Percentiles rank a stretch among this genome's conserved stretches.
These are phyloP conservation scores for Paramecium primaurelia DNA, from an alignment of 73 alveolate species.

Conservation along the genomic window DNA sequence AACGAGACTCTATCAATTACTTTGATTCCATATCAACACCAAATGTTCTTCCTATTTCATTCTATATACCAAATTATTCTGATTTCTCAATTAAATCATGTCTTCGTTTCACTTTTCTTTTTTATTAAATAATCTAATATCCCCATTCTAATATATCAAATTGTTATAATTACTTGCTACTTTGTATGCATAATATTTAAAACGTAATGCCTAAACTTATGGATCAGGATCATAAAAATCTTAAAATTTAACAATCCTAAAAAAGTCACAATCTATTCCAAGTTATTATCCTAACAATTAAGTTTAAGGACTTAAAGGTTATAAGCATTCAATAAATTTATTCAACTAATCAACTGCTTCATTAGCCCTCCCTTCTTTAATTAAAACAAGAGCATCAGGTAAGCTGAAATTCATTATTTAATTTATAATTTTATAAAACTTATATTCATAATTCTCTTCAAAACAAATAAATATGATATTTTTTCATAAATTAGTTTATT, in stretches of 20 bases:
- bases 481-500: too few relatives aligned
- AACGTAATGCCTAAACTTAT: neutral
- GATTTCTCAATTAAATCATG: conserved; percentile 35
- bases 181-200: conserved; percentile 34
- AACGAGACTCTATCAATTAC: neutral
- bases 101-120: conserved; percentile 21
- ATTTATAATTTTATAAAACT: neutral
- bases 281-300: neutral
- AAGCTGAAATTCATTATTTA: conserved; percentile 26
- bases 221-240: conserved; percentile 37
- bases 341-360: conserved; percentile 37
- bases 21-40: conserved; percentile 14
- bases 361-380: conserved; percentile 9
- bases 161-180: neutral
- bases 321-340: conserved; percentile 5
- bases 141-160: neutral
- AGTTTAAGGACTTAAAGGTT: conserved; percentile 29
- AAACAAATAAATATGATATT: too few relatives aligned
- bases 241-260: conserved; percentile 5
- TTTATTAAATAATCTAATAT: neutral
- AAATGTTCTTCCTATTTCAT: conserved; percentile 34
- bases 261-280: conserved; percentile 29
- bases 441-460: neutral
- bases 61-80: neutral
- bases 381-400: conserved; percentile 1